Evolutionary conservation across 164 flowering plant genomes (phyloP).

Genomic region (Berberis vulgaris): DNA sequence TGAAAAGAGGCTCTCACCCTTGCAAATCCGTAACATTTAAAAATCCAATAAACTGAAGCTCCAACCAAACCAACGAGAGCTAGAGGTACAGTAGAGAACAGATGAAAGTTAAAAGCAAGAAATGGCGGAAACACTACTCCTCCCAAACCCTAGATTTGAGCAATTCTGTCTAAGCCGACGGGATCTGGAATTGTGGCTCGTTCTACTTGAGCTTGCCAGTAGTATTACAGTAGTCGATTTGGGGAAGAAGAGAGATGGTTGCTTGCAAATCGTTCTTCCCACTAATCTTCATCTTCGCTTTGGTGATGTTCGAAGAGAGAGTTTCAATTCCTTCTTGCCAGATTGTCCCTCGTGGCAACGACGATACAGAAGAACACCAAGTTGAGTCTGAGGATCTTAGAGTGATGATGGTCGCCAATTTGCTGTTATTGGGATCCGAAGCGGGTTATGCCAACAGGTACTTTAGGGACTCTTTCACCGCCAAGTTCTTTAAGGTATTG

Average conservation of each 20-base stretch:
- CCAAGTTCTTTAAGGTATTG: constrained; percentile 53
- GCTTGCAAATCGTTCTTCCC: constrained; percentile 14
- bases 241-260: constrained; percentile 6
- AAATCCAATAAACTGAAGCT: too few species aligned
- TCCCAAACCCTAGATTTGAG: too few species aligned
- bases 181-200: too few species aligned
- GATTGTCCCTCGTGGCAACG: constrained; percentile 12
- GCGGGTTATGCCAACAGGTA: constrained; percentile 30
- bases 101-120: too few species aligned
- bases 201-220: too few species aligned
- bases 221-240: too few species aligned
- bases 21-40: too few species aligned
- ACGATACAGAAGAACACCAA: not conserved
- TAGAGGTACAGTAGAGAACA: too few species aligned
- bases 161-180: too few species aligned
- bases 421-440: constrained; percentile 50
- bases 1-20: too few species aligned
- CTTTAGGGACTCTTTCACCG: constrained; percentile 44
- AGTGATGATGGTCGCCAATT: constrained; percentile 59
- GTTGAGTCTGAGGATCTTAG: constrained; percentile 32
- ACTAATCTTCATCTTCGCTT: constrained; percentile 13
- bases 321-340: constrained; percentile 42
- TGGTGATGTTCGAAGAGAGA: constrained; percentile 35
- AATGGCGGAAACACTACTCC: too few species aligned
- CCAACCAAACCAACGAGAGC: too few species aligned